These are phyloP conservation scores for Angomonas ambiguus DNA, from an alignment of 208 protist genomes.

Conservation along the genomic window DNA sequence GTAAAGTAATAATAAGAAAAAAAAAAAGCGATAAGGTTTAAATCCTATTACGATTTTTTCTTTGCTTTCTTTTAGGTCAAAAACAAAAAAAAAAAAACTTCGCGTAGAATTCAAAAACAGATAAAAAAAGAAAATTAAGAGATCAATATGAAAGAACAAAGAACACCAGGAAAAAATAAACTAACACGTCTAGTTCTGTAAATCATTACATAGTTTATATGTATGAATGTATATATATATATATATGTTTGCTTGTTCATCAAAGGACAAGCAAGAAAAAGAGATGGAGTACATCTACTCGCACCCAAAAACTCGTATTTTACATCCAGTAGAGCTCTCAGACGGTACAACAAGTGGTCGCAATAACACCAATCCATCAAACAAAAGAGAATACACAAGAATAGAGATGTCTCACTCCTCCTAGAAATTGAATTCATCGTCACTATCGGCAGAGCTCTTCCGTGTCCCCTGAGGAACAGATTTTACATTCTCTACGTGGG, in stretches of 20 bases:
- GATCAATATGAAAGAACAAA: background rate
- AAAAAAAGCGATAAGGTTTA: slow-evolving; percentile 8
- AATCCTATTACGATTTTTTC: background rate
- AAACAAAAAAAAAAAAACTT: slow-evolving; percentile 4
- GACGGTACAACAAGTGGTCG: background rate
- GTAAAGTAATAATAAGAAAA: background rate
- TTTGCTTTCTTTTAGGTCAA: background rate
- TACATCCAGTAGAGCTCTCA: background rate
- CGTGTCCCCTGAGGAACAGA: slow-evolving; percentile 27
- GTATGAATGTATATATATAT: background rate
- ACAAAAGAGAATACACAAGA: slow-evolving; percentile 10
- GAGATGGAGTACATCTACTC: slow-evolving; percentile 14
- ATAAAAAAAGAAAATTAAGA: slow-evolving; percentile 4
- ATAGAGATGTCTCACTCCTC: background rate
- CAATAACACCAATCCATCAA: slow-evolving; percentile 11
- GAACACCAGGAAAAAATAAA: slow-evolving; percentile 8
- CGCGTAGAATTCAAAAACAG: background rate
- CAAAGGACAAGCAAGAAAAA: slow-evolving; percentile 15
- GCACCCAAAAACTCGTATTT: background rate
- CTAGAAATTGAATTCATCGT: slow-evolving; percentile 88
- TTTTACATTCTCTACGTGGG: slow-evolving; percentile 13
- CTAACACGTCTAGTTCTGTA: background rate
- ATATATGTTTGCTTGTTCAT: background rate
- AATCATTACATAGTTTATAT: background rate
- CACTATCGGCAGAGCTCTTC: slow-evolving; percentile 34